Base-by-base conservation (phyloP, 2,329 filamentous ascomycete species). In the Xylariomycetidae sp. region DNA sequence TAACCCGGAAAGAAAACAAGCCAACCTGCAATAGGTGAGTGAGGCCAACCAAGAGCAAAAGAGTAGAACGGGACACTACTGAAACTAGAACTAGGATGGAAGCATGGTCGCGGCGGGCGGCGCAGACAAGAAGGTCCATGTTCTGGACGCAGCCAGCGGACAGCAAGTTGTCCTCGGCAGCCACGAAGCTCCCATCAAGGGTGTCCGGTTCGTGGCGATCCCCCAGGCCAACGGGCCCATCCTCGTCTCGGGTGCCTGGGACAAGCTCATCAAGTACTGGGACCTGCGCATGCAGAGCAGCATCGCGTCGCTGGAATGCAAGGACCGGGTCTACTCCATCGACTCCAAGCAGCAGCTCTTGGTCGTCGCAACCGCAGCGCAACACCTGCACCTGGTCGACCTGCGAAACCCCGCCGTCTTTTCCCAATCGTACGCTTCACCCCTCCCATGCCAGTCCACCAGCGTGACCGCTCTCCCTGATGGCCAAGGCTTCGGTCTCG, bases 201-300 rank as follows among this genome's bases (percentile, higher is more conserved):
- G 41, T 23, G 53, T 56, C 17, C 56, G 58, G 35, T 59, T 56
- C 39, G 47, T 59, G 34, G 42, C 55, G 12, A 25, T 52, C 26
- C 48, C 50, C 20, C 40, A 26, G 6, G 35, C 46, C 25, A 17
- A 34, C 25, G 38, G 37, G 6, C 46, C 47, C 25, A 39, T 60
- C 30, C 29, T 60, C 32, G 55, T 48, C 19, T 50, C 57, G 6
- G 58, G 54, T 10, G 74, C 70, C 3, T 76, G 72, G 72, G 72
- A 76, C 56, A 67, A 65, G 50, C 75, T 68, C 3, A 60, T 76
- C 45, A 69, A 68, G 48, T 72, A 70, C 56, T 76, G 72, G 72
- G 72, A 76, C 49, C 37, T 74, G 25, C 67, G 72, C 32, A 63
- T 66, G 48, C 55, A 55, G 10, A 23, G 27, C 5, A 18, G 7